phyloP scores from a whole-genome alignment of 768 basidiomycete species.

The Tremella mesenterica region DNA sequence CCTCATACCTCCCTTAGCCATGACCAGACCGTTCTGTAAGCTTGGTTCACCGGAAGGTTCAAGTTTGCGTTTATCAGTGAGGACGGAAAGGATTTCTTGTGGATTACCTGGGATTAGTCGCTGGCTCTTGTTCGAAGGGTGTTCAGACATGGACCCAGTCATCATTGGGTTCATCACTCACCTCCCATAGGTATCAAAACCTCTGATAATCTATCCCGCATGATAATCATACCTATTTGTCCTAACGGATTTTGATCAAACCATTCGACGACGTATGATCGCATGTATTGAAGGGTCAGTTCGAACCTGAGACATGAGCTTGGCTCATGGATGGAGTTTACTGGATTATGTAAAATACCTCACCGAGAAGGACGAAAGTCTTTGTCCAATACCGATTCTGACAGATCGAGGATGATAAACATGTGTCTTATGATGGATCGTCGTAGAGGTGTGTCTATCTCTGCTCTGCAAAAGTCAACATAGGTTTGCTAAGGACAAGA shows the following conservation, averaged over 20 bases:
- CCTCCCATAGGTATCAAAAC: conserved; percentile 87
- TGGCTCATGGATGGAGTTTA: background rate
- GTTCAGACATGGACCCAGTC: background rate
- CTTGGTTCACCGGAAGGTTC: conserved; percentile 89
- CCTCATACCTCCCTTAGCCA: conserved; percentile 91
- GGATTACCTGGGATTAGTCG: conserved; percentile 62
- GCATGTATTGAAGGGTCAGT: conserved; percentile 75
- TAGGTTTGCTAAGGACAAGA: background rate
- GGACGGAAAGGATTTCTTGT: conserved; percentile 81
- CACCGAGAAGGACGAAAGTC: conserved; percentile 79
- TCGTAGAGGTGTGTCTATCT: conserved; percentile 63
- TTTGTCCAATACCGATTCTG: conserved; percentile 82
- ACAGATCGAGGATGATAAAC: conserved; percentile 83
- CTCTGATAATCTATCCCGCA: conserved; percentile 84
- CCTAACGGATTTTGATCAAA: conserved; percentile 99
- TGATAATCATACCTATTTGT: conserved; percentile 89
- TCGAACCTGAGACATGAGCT: conserved; percentile 60
- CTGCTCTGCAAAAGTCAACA: conserved; percentile 15
- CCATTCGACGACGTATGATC: conserved; percentile 91
- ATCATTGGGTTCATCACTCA: conserved; percentile 47
- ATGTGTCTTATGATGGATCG: conserved; percentile 95
- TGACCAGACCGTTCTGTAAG: conserved; percentile 93
- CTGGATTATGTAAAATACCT: background rate
- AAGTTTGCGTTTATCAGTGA: conserved; percentile 76
- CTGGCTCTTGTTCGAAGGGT: background rate